Evolutionary conservation across 306 rosid species (phyloP).

Genomic region (Castanea mollissima): DNA sequence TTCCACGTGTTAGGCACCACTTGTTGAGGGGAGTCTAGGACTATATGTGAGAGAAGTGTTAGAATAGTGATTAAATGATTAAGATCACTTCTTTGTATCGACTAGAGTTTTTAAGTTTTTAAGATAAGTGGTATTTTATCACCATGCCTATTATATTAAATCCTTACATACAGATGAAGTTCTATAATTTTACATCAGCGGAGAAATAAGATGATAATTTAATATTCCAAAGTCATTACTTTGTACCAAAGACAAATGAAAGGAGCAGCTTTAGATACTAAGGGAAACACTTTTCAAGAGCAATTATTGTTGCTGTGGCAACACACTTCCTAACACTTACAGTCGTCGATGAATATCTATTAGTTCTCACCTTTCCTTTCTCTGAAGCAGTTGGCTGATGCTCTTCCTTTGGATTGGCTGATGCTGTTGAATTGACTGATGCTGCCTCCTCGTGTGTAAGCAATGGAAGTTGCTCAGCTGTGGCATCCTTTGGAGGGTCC

Average conservation of each 20-base stretch:
- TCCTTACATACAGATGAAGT: neutral
- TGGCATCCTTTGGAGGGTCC: slow-evolving; percentile 21
- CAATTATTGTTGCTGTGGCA: neutral
- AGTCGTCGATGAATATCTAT: neutral
- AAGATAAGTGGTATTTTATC: too few relatives aligned
- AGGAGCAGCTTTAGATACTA: neutral
- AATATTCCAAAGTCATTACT: neutral
- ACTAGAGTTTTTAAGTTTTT: too few relatives aligned
- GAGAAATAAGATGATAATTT: neutral
- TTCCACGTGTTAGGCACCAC: too few relatives aligned
- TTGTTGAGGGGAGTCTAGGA: too few relatives aligned
- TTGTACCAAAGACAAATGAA: neutral
- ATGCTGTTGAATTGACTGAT: slow-evolving; percentile 8
- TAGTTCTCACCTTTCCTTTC: slow-evolving; percentile 54
- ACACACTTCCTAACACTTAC: neutral
- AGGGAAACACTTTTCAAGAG: neutral
- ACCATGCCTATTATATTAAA: neutral
- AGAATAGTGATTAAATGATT: too few relatives aligned
- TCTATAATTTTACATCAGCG: neutral
- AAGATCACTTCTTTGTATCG: too few relatives aligned
- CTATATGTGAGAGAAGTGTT: too few relatives aligned
- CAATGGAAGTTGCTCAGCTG: slow-evolving; percentile 64
- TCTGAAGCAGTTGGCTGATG: slow-evolving; percentile 28
- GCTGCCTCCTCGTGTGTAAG: slow-evolving; percentile 44
- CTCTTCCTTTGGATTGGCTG: neutral